These are phyloP conservation scores for Saraca asoca DNA, from an alignment of 331 rosid genomes.

Conservation along the genomic window DNA sequence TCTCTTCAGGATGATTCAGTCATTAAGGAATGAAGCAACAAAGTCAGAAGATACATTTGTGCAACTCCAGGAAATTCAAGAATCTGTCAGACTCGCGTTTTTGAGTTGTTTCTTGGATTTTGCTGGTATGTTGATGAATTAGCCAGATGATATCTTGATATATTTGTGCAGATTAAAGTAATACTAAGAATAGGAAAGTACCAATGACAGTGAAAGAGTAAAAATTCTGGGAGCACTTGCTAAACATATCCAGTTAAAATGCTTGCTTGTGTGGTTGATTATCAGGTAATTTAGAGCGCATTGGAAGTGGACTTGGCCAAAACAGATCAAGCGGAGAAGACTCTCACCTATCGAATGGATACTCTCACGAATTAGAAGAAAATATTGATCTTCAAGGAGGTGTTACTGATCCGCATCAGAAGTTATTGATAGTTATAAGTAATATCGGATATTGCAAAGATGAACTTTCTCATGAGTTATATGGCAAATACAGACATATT, in stretches of 20 bases:
- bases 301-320: slow-evolving; percentile 69
- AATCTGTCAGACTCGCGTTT: slow-evolving; percentile 92
- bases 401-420: slow-evolving; percentile 70
- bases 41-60: slow-evolving; percentile 81
- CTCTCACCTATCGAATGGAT: slow-evolving; percentile 68
- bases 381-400: slow-evolving; percentile 59
- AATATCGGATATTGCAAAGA: slow-evolving; percentile 96
- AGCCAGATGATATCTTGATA: slow-evolving; percentile 20
- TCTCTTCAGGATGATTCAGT: slow-evolving; percentile 74
- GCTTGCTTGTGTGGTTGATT: slow-evolving; percentile 33
- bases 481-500: slow-evolving; percentile 74
- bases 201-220: slow-evolving; percentile 19
- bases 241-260: slow-evolving; percentile 28
- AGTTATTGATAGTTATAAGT: slow-evolving; percentile 79
- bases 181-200: slow-evolving; percentile 14
- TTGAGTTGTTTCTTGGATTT: slow-evolving; percentile 91
- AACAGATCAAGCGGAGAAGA: slow-evolving; percentile 58
- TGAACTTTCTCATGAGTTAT: slow-evolving; percentile 80
- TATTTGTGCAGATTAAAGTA: slow-evolving; percentile 16
- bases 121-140: slow-evolving; percentile 71
- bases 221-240: slow-evolving; percentile 10
- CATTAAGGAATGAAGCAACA: slow-evolving; percentile 75
- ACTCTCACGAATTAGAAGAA: slow-evolving; percentile 62
- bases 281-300: slow-evolving; percentile 78
- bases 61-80: slow-evolving; percentile 90